Conservation (phyloP, 164 flowering plant genomes). For the Liquidambar formosana region DNA sequence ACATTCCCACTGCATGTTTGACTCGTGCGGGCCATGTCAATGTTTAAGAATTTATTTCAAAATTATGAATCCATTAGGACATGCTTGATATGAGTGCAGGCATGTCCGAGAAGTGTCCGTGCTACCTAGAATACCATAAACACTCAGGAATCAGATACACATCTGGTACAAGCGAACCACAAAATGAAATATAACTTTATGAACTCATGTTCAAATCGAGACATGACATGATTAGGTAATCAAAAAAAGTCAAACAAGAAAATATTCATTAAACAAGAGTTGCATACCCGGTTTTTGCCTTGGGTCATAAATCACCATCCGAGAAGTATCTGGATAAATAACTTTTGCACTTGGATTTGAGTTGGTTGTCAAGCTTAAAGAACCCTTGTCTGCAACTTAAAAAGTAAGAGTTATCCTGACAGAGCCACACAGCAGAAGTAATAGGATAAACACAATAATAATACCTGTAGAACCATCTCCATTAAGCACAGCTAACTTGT, state of each 20-base stretch:
- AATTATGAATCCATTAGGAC: too few species aligned
- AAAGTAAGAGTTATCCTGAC: background rate
- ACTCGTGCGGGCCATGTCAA: too few species aligned
- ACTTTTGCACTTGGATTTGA: constrained; percentile 48
- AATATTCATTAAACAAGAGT: background rate
- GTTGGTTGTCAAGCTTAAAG: constrained; percentile 36
- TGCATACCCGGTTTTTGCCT: constrained; percentile 64
- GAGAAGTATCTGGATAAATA: constrained; percentile 68
- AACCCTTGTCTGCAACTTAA: constrained; percentile 43
- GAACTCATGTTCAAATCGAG: too few species aligned
- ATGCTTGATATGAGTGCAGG: too few species aligned
- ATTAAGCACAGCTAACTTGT: constrained; percentile 46
- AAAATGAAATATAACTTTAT: too few species aligned
- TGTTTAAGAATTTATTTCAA: too few species aligned
- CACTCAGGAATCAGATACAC: too few species aligned
- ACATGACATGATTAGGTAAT: too few species aligned
- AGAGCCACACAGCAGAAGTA: background rate
- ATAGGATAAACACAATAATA: background rate
- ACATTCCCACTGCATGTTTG: too few species aligned
- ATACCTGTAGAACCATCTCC: constrained; percentile 58
- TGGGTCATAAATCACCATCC: constrained; percentile 78
- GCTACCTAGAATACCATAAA: too few species aligned
- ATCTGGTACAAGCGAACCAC: too few species aligned
- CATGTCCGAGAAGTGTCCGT: too few species aligned
- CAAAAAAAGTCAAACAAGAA: background rate